Evolutionary conservation across 2,329 filamentous ascomycete genomes (phyloP).

Genomic region (Talaromyces piceae): DNA sequence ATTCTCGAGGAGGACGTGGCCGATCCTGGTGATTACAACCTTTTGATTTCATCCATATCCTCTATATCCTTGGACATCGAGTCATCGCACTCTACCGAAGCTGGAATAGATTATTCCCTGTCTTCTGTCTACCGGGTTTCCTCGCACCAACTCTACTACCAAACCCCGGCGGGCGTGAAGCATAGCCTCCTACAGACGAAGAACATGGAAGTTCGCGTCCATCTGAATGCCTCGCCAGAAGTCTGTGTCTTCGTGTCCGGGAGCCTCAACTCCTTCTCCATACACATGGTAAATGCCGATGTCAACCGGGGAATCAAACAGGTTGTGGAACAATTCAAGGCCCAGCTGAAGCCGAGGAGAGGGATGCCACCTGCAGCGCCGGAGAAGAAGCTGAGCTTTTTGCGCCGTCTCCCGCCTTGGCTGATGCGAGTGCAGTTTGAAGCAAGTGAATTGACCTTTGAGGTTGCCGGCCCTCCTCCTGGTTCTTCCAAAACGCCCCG

Average conservation of each 20-base stretch:
- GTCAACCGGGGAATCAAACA: conserved; percentile 88
- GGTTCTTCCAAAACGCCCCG: conserved; percentile 74
- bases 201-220: conserved; percentile 75
- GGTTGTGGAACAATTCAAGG: conserved; percentile 76
- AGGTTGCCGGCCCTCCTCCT: conserved; percentile 81
- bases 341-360: conserved; percentile 60
- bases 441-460: conserved; percentile 79
- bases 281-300: conserved; percentile 85
- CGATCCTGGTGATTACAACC: conserved; percentile 76
- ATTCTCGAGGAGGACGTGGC: conserved; percentile 54
- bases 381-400: conserved; percentile 55
- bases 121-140: conserved; percentile 74
- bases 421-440: conserved; percentile 76
- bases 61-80: conserved; percentile 89
- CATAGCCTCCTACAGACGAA: conserved; percentile 86
- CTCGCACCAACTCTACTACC: conserved; percentile 88
- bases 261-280: conserved; percentile 74
- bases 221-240: conserved; percentile 78
- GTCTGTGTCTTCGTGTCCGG: conserved; percentile 74
- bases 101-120: conserved; percentile 79
- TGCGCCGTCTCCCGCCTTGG: conserved; percentile 77
- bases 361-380: conserved; percentile 40
- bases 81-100: conserved; percentile 83
- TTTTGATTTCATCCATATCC: conserved; percentile 91
- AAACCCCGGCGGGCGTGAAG: conserved; percentile 71